Base-by-base conservation (phyloP, 1,139 yeast genomes). In the Lodderomyces jiufengensis region DNA sequence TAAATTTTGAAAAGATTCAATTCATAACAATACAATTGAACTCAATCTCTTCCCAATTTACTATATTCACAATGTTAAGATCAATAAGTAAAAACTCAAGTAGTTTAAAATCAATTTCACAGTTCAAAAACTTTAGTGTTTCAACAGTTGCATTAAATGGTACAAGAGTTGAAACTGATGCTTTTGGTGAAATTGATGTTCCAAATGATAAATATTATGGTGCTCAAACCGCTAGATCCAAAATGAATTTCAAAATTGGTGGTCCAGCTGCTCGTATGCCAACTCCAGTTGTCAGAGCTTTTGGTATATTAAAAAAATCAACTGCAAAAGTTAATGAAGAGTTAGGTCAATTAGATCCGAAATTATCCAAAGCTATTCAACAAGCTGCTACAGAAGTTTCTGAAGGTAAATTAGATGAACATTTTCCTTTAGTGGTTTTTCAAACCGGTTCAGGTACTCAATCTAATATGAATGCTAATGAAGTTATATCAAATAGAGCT, bases 361-460 rank as follows among this genome's bases (percentile, higher is more conserved):
- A 82, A 63, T 59, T 92, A 33, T 82, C 95, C 11, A 68, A 67
- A 33, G 96, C 95, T 39, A 92, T 92, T 57, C 83, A 85, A 66
- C 74, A 80, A 59, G 98, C 98, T 38, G 97, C 98, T 39, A 83
- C 87, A 51, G 98, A 92, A 65, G 97, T 92, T 32, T 73, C 85
- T 38, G 86, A 82, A 51, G 98, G 98, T 49, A 85, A 88, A 63
- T 77, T 92, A 59, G 77, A 81, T 47, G 95, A 84, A 49, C 95
- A 94, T 62, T 92, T 92, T 81, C 98, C 98, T 42, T 76, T 92
- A 61, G 98, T 92, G 44, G 97, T 92, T 33, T 92, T 86, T 81
- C 98, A 92, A 72, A 92, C 98, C 42, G 98, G 98, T 41, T 86
- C 96, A 13, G 98, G 98, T 61, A 92, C 98, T 44, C 98, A 92